Conservation (phyloP, 176 grass and related monocot species). For the Rhipidocladum racemiflorum region DNA sequence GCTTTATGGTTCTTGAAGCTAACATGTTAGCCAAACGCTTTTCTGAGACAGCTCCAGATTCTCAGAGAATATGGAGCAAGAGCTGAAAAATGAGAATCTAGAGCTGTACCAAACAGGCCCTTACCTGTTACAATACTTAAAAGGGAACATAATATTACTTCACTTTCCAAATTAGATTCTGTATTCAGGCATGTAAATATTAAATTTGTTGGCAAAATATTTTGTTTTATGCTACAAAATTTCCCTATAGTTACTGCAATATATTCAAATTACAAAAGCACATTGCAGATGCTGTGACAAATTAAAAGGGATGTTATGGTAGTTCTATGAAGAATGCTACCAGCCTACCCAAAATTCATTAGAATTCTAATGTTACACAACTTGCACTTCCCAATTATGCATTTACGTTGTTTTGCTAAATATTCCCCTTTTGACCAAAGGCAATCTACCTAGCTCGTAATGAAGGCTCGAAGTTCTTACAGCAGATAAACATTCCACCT, state of each 20-base stretch:
- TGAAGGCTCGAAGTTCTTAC: background rate
- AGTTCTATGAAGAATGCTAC: background rate
- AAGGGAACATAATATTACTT: background rate
- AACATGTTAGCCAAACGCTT: no score
- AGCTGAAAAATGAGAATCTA: no score
- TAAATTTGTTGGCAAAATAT: background rate
- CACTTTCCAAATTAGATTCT: conserved; percentile 19
- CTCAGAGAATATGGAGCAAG: no score
- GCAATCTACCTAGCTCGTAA: background rate
- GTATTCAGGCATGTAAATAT: background rate
- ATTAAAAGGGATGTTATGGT: background rate
- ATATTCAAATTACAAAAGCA: background rate
- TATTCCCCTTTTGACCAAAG: background rate
- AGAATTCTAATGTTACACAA: background rate
- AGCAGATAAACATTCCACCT: background rate
- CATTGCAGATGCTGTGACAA: background rate
- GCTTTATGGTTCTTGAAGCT: no score
- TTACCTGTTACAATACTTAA: background rate
- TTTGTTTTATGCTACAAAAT: background rate
- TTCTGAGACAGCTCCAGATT: no score
- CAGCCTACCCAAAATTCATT: background rate
- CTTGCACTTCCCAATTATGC: background rate
- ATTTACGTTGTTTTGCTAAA: background rate
- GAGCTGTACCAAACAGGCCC: no score
- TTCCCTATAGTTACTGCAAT: background rate